Conservation (phyloP, 352 stramenopile genomes). For the Phytophthora sansomeana region DNA sequence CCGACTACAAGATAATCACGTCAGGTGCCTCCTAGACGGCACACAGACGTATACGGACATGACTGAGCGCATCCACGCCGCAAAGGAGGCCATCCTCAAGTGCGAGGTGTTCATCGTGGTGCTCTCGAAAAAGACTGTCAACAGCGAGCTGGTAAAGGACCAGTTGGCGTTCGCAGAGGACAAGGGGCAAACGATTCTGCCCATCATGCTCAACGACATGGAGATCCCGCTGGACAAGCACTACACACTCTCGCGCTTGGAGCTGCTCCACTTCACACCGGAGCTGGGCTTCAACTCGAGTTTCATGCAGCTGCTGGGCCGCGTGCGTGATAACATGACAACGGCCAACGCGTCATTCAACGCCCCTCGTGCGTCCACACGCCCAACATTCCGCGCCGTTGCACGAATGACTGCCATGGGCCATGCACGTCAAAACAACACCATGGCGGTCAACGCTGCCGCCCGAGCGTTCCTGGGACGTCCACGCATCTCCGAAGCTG, state of each 20-base stretch:
- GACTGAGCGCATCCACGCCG: constrained; percentile 66
- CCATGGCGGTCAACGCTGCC: constrained; percentile 28
- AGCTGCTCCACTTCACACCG: constrained; percentile 83
- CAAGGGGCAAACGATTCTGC: constrained; percentile 75
- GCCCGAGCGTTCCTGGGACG: constrained; percentile 37
- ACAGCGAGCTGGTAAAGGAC: constrained; percentile 81
- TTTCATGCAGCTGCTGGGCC: constrained; percentile 58
- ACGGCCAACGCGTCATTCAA: constrained; percentile 36
- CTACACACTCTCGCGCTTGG: constrained; percentile 76
- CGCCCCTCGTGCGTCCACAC: constrained; percentile 31
- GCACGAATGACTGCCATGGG: constrained; percentile 44
- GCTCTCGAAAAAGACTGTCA: constrained; percentile 66
- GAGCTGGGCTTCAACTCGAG: constrained; percentile 83
- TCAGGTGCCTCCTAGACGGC: constrained; percentile 67
- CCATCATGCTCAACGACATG: constrained; percentile 81
- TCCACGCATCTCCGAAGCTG: constrained; percentile 36
- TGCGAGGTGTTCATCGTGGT: constrained; percentile 80
- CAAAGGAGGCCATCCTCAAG: constrained; percentile 83
- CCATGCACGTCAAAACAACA: constrained; percentile 35
- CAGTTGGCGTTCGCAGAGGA: constrained; percentile 86
- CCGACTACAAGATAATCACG: constrained; percentile 56
- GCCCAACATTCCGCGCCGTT: constrained; percentile 43
- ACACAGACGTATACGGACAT: constrained; percentile 58
- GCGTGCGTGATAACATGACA: constrained; percentile 58
- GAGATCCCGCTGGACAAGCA: constrained; percentile 79